Evolutionary conservation across 345 rosid species (phyloP).

Genomic region (Corchorus olitorius): DNA sequence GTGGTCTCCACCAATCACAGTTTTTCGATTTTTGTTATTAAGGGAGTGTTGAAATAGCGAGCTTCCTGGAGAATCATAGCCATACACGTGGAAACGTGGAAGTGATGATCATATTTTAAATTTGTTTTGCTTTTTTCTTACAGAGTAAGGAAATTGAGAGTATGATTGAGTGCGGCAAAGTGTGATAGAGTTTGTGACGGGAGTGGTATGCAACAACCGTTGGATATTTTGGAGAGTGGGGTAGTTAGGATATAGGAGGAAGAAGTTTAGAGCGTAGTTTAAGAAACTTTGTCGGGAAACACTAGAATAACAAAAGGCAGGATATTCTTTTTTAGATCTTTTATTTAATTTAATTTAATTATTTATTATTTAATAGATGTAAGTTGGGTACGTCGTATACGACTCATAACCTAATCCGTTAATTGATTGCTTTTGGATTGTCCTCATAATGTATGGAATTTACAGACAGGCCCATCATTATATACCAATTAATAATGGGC

Average conservation of each 20-base stretch:
- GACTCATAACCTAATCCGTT: no score
- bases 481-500: no score
- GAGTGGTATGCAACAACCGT: background rate
- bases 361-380: no score
- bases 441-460: no score
- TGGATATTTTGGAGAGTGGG: background rate
- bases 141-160: background rate
- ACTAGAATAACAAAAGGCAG: background rate
- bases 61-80: background rate
- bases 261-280: background rate
- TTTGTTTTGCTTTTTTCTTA: background rate
- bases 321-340: no score
- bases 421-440: no score
- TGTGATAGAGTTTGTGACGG: no score
- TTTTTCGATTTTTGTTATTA: background rate
- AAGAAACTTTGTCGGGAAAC: background rate
- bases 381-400: no score
- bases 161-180: background rate
- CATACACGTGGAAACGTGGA: background rate
- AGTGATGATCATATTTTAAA: background rate
- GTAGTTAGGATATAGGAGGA: background rate
- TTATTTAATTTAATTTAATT: no score
- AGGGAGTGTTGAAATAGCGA: slow-evolving; percentile 2
- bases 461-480: no score
- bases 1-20: background rate